Evolutionary conservation across 257 asterid genomes (phyloP), one percentile per base, ranked within the genome.

Genomic region (Eucommia ulmoides): DNA sequence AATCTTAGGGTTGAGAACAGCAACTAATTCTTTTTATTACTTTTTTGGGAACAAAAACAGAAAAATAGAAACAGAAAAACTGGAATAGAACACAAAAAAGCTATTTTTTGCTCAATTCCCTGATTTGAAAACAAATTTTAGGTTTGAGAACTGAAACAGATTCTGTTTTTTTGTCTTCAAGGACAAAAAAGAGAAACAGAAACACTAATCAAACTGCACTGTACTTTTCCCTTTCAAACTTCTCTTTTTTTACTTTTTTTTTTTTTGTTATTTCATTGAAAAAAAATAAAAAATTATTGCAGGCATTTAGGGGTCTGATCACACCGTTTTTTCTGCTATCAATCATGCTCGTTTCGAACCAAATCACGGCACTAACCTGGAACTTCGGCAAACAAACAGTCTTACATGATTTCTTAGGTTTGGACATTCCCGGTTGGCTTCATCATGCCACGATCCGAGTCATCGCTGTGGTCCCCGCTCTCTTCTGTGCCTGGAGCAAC

Each of bases 391-490:
- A 82, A 60, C 93, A 67, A 71, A 79, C 52, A 20, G 73, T 78
- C 20, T 62, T 76, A 53, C 75, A 63, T 35, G 75, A 71, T 57
- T 68, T 86, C 55, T 79, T 91, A 59, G 70, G 69, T 65, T 58
- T 71, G 79, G 97, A 86, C 45, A 72, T 86, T 63, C 94, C 95
- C 38, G 79, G 76, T 56, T 91, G 99, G 99, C 88, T 86, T 63
- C 97, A 91, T 73, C 86, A 85, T 52, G 84, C 77, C 35, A 74
- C 99, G 23, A 73, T 86, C 71, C 72, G 96, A 80, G 69, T 81
- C 53, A 52, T 86, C 67, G 93, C 89, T 52, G 67, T 87, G 44
- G 68, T 91, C 55, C 82, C 93, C 9, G 96, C 94, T n/a, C 89
- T 91, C 57, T 81, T 66, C 52, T 83, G 88, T 60, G 84, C 76